Evolutionary conservation across 371 early-diverging fungal genomes (phyloP), one percentile per base, ranked within the genome.

Genomic region (Mucor piriformis): DNA sequence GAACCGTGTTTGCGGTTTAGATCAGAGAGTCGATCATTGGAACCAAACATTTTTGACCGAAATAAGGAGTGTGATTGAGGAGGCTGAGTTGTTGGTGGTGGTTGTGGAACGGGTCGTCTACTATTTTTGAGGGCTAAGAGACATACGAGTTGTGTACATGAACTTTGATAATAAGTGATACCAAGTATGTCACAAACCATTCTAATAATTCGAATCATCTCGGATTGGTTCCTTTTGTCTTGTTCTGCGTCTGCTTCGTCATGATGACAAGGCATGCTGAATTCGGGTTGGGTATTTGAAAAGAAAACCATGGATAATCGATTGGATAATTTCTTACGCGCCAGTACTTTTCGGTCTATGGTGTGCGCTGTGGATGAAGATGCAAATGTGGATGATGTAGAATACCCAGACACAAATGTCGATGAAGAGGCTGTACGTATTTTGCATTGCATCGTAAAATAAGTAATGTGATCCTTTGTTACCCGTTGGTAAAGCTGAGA

Each of bases 141-240:
- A 54, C 80, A 77, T 11, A 59, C 44, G 11, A 80, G 68, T 27
- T 66, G 75, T 40, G 66, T 54, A 50, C 38, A 37, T 0, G 66
- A 46, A 25, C 63, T 63, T 23, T 76, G 75, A 35, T 65, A 62
- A 49, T 70, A 81, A 3, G 76, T 74, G 29, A 77, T 64, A 5
- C 76, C 81, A 0, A 77, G 55, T 13, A 77, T 54, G 49, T 75
- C 77, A 54, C 77, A 77, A 8, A 70, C 70, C 20, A 66, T 59
- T 25, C 72, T 55, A 21, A 67, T 20, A 10, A 63, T 58, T 29
- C 59, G 64, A 11, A 76, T 72, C 40, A 77, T 61, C 32, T 69
- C 53, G 23, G 70, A 63, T 38, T 72, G 46, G 37, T 66, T 67
- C 23, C 61, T 60, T 52, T 74, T 70, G 24, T 61, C 70, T 49